phyloP scores from a whole-genome alignment of 352 stramenopile species.

The Pythium grandisporangium region DNA sequence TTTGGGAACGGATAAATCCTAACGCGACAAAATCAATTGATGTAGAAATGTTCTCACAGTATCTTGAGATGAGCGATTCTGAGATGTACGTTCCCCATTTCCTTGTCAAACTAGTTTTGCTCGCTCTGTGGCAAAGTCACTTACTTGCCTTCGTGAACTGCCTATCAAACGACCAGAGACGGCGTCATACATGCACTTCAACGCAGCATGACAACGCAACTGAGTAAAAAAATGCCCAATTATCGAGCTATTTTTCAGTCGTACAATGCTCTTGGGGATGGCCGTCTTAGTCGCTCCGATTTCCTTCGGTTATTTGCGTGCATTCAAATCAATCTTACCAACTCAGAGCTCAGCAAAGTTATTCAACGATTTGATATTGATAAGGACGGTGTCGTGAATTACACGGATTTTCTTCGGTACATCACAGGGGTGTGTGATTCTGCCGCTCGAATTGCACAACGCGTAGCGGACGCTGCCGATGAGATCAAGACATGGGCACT shows the following conservation, averaged over 20 bases:
- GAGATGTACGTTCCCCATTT: constrained; percentile 42
- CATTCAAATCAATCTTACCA: constrained; percentile 65
- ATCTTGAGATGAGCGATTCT: constrained; percentile 64
- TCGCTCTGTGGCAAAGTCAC: no score
- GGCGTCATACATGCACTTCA: constrained; percentile 54
- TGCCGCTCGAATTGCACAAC: constrained; percentile 30
- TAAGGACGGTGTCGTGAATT: constrained; percentile 67
- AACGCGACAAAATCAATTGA: constrained; percentile 46
- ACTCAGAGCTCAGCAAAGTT: constrained; percentile 63
- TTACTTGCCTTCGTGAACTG: not conserved
- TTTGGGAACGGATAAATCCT: constrained; percentile 72
- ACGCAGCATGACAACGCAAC: constrained; percentile 54
- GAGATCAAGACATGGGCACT: constrained; percentile 59
- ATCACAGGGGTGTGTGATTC: constrained; percentile 68
- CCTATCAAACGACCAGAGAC: constrained; percentile 26
- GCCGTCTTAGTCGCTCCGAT: constrained; percentile 50
- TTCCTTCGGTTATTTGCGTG: constrained; percentile 63
- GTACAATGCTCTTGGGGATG: constrained; percentile 62
- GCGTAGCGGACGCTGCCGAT: constrained; percentile 54
- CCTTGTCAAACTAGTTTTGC: not conserved
- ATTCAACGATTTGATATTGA: constrained; percentile 78
- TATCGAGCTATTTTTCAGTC: constrained; percentile 73
- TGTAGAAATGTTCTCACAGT: constrained; percentile 39
- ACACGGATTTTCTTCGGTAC: constrained; percentile 70
- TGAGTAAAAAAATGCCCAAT: constrained; percentile 49